Evolutionary conservation across 2,329 filamentous ascomycete genomes (phyloP), one percentile per base, ranked within the genome.

Genomic region (Aspergillus neotritici): DNA sequence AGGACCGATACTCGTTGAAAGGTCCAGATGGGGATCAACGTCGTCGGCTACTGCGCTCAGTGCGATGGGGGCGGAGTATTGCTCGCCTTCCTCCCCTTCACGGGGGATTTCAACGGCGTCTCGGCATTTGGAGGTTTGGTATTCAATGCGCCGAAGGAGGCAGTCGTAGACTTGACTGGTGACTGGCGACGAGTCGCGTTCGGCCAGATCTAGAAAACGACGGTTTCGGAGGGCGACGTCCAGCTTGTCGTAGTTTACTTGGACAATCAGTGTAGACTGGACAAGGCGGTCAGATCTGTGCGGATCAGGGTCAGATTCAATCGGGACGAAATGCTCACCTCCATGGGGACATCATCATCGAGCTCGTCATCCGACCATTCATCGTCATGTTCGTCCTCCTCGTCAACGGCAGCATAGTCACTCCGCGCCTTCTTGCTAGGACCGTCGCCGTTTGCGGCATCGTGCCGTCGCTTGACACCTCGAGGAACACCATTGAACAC

Each of bases 201-300:
- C 76, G 1, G 82, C 87, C 44, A 89, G 78, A n/a, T 81, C 75
- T 40, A 84, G 80, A 3, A 97, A 80, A 14, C 82, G 80, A 51
- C 83, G 78, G 56, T 88, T 95, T 44, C 91, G 86, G 50, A 95
- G 74, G 38, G 86, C 82, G 8, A 96, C 86, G 5, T 84, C 73
- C 46, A 88, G 87, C 64, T 91, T 94, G 43, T 90, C 84, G 57
- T 87, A 84, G 61, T 95, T 96, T 42, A 96, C 74, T 21, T 84
- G 80, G 37, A 97, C 73, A 30, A 90, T 76, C 51, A 89, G 73
- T 45, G 85, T 78, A 38, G 80, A 77, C 83, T 94, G 60, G 13
- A 7, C 30, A n/a, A 33, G 14, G n/a, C 47, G 37, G 48, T 51
- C 43, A 51, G 42, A 40, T 34, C 8, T n/a, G 40, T 38, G 50